phyloP scores from a whole-genome alignment of 164 flowering plant genomes.

The Protea cynaroides region DNA sequence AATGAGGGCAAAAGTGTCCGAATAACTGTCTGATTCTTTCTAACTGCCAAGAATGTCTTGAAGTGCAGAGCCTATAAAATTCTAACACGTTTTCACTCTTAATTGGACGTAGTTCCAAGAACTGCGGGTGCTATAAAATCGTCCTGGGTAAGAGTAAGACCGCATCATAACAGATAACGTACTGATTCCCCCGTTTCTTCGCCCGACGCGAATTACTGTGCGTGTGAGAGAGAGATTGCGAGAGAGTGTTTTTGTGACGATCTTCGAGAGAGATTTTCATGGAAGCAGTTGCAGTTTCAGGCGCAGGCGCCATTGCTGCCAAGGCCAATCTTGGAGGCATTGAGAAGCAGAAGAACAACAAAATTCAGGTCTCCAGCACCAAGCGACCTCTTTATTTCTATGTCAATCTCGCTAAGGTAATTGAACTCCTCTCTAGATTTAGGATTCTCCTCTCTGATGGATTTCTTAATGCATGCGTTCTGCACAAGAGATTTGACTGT shows the following conservation, averaged over 20 bases:
- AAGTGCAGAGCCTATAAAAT: not conserved
- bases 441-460: not conserved
- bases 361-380: constrained; percentile 60
- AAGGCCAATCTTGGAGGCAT: not conserved
- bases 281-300: constrained; percentile 12
- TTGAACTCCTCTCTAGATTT: not conserved
- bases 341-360: constrained; percentile 38
- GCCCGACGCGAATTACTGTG: too few species aligned
- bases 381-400: constrained; percentile 63
- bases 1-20: too few species aligned
- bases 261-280: constrained; percentile 17
- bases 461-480: too few species aligned
- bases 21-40: not conserved
- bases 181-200: too few species aligned
- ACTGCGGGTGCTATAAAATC: not conserved
- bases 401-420: constrained; percentile 61
- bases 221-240: constrained; percentile 5
- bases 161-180: not conserved
- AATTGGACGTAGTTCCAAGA: not conserved
- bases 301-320: not conserved
- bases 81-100: not conserved
- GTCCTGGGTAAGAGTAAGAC: not conserved
- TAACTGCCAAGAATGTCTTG: not conserved
- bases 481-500: too few species aligned
- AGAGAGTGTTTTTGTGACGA: too few species aligned